Conservation (phyloP, 805 yeast genomes). For the Jamesozyma lodderae region DNA sequence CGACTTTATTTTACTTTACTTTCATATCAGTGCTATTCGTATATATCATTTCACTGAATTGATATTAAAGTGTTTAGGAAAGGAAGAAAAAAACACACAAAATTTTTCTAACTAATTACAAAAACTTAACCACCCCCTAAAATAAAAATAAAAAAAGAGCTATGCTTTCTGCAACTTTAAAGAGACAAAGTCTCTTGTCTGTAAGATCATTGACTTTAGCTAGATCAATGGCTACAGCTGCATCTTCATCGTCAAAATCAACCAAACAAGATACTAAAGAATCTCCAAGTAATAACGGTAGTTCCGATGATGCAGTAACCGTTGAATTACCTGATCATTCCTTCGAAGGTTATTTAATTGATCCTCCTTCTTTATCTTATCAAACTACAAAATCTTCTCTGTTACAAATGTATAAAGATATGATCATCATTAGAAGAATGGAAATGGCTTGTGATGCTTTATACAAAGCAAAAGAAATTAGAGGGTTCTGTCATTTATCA, state of each 20-base stretch:
- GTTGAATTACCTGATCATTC: constrained; percentile 70
- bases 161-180: background rate
- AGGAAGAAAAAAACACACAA: no score
- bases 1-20: no score
- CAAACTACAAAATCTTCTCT: constrained; percentile 73
- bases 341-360: constrained; percentile 78
- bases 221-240: background rate
- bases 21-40: no score
- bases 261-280: background rate
- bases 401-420: constrained; percentile 91
- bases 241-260: background rate
- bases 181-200: background rate
- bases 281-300: background rate
- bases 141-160: no score
- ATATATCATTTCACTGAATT: no score
- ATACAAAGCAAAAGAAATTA: constrained; percentile 95
- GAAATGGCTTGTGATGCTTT: constrained; percentile 98
- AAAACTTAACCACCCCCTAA: no score
- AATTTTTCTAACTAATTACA: no score
- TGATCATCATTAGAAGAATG: constrained; percentile 90
- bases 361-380: constrained; percentile 60
- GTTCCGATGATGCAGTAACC: constrained; percentile 26
- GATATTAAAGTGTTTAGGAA: no score
- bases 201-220: background rate
- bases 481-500: constrained; percentile 98